Percentiles rank a stretch among this genome's conserved stretches.
These are phyloP conservation scores for Trichosporon asahii DNA, from an alignment of 1,284 basidiomycete species.

Conservation along the genomic window DNA sequence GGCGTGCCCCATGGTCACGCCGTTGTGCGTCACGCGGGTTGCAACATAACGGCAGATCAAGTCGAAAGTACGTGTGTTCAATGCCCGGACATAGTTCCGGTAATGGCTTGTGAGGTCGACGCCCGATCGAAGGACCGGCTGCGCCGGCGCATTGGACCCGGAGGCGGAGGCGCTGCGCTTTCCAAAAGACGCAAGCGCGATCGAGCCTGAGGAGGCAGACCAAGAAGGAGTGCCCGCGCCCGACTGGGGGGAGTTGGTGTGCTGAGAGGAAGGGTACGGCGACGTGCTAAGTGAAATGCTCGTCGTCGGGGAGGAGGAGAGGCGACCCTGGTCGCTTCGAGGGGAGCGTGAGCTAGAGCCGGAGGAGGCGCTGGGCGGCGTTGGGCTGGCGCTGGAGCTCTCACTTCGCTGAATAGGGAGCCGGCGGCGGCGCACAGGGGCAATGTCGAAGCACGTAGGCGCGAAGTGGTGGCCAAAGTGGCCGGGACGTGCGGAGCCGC, in stretches of 20 bases:
- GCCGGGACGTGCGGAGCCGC: neutral
- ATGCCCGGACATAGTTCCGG: conserved; percentile 19
- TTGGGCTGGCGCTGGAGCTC: neutral
- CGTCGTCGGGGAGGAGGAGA: neutral
- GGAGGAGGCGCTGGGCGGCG: neutral
- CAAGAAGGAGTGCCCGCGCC: neutral
- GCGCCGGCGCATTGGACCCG: neutral
- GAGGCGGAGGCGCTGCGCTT: neutral
- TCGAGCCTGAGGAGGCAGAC: neutral
- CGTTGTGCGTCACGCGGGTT: conserved; percentile 14
- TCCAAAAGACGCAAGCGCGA: neutral
- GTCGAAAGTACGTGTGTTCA: conserved; percentile 20
- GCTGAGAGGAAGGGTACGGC: neutral
- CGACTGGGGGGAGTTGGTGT: neutral
- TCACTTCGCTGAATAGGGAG: neutral
- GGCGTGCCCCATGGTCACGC: neutral
- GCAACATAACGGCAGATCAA: conserved; percentile 15
- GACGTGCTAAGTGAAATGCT: neutral
- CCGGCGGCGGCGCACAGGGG: neutral
- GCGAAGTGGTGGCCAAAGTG: neutral
- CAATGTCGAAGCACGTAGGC: neutral
- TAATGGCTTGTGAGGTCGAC: conserved; percentile 18
- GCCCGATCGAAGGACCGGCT: neutral
- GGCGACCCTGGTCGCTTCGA: neutral
- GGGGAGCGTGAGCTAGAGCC: neutral